These are phyloP conservation scores for Aspergillus sergii DNA, from an alignment of 2,329 filamentous ascomycete genomes.

Conservation along the genomic window DNA sequence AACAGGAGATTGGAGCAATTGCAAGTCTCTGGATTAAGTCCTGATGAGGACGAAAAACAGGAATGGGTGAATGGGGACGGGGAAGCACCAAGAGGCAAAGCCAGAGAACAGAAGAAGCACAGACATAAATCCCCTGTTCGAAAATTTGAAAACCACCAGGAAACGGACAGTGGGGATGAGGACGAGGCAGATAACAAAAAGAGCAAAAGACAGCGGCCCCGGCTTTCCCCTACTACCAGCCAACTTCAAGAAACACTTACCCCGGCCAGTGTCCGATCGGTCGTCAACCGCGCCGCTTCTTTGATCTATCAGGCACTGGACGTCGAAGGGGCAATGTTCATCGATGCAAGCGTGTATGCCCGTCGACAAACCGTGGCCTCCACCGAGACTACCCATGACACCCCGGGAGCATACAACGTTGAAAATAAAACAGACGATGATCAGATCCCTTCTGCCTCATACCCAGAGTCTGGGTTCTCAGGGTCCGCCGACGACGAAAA, in stretches of 20 bases:
- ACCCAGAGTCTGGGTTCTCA: neutral
- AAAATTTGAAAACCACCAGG: constrained; percentile 5
- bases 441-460: neutral
- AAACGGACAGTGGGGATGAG: neutral
- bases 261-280: neutral
- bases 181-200: neutral
- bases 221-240: constrained; percentile 21
- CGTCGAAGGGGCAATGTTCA: neutral
- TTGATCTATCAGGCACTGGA: neutral
- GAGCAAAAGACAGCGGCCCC: constrained; percentile 6
- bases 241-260: constrained; percentile 10
- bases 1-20: neutral
- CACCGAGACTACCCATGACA: neutral
- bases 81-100: neutral
- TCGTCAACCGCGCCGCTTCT: constrained; percentile 1
- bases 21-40: neutral
- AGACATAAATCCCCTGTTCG: constrained; percentile 15
- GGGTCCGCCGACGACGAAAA: neutral
- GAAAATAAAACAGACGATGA: neutral
- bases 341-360: constrained; percentile 12
- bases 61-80: neutral
- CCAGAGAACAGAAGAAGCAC: neutral
- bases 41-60: neutral
- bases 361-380: constrained; percentile 19
- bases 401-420: neutral